Conservation (phyloP, 805 yeast genomes). For the Saturnispora sanitii region DNA sequence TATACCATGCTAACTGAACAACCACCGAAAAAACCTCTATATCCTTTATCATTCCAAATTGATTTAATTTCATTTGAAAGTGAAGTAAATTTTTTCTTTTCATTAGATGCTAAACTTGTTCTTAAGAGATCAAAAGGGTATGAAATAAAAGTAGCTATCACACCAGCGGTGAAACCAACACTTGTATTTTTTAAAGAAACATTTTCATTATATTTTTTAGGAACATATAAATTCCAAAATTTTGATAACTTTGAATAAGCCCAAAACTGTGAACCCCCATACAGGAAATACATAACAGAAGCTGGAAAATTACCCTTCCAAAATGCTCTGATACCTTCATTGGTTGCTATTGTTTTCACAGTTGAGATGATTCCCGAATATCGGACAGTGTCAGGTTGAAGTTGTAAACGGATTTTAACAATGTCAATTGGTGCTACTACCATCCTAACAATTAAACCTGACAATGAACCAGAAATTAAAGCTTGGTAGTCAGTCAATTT, state of each 20-base stretch:
- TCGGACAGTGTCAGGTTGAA: slow-evolving; percentile 31
- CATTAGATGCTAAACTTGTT: slow-evolving; percentile 73
- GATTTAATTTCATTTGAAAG: slow-evolving; percentile 26
- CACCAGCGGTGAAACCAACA: slow-evolving; percentile 74
- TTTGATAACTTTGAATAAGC: slow-evolving; percentile 39
- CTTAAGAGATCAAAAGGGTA: slow-evolving; percentile 89
- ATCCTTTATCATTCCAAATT: slow-evolving; percentile 29
- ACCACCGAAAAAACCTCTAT: slow-evolving; percentile 41
- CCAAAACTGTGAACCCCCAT: slow-evolving; percentile 81
- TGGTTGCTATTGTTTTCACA: slow-evolving; percentile 33
- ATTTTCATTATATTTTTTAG: slow-evolving; percentile 23
- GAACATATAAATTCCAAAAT: slow-evolving; percentile 3
- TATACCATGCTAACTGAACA: slow-evolving; percentile 44
- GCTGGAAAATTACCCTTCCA: slow-evolving; percentile 98
- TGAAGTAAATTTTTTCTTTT: slow-evolving; percentile 26
- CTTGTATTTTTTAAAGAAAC: slow-evolving; percentile 21
- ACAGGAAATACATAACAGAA: slow-evolving; percentile 69
- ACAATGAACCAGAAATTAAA: slow-evolving; percentile 56
- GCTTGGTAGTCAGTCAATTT: slow-evolving; percentile 30
- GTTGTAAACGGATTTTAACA: slow-evolving; percentile 64
- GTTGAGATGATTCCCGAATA: slow-evolving; percentile 32
- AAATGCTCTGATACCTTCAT: slow-evolving; percentile 57
- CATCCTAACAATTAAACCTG: slow-evolving; percentile 49
- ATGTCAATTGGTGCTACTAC: slow-evolving; percentile 72
- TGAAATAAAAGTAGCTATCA: slow-evolving; percentile 58